phyloP scores from a whole-genome alignment of 1,139 yeast species.

The Diutina sp. region DNA sequence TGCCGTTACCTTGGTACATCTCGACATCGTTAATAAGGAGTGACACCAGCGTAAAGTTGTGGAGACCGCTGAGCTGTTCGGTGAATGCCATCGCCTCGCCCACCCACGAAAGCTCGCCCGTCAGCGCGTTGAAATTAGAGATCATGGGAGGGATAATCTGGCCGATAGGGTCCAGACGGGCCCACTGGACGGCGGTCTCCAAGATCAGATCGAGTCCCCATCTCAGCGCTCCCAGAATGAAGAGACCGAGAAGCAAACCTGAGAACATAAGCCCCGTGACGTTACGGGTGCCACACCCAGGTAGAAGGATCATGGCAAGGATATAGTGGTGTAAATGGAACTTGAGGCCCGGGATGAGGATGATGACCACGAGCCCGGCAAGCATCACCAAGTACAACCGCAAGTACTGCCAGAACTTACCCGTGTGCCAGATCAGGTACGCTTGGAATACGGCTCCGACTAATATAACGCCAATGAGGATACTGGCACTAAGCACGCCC shows the following conservation, averaged over 20 bases:
- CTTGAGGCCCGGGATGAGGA: neutral
- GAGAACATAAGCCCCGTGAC: conserved; percentile 60
- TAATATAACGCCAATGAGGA: conserved; percentile 32
- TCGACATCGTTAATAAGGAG: conserved; percentile 73
- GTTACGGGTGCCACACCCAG: conserved; percentile 80
- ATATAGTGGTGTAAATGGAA: conserved; percentile 85
- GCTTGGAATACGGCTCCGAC: conserved; percentile 63
- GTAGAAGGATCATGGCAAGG: conserved; percentile 62
- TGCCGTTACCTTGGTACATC: conserved; percentile 41
- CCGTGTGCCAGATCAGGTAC: conserved; percentile 67
- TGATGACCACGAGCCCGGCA: conserved; percentile 5
- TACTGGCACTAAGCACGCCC: conserved; percentile 51
- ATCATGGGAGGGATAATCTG: conserved; percentile 46
- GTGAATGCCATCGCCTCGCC: conserved; percentile 4
- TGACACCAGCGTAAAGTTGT: conserved; percentile 35
- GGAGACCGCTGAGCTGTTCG: neutral
- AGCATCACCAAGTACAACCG: conserved; percentile 12
- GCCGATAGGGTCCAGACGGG: conserved; percentile 68
- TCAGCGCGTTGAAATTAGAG: conserved; percentile 16
- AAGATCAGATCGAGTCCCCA: conserved; percentile 92
- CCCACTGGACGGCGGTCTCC: conserved; percentile 57
- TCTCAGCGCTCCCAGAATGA: conserved; percentile 74
- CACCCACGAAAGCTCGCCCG: conserved; percentile 26
- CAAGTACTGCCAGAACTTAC: conserved; percentile 50
- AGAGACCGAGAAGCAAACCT: conserved; percentile 71